Evolutionary conservation across 495 filamentous ascomycete genomes (phyloP).

Genomic region (Penicillium steckii): DNA sequence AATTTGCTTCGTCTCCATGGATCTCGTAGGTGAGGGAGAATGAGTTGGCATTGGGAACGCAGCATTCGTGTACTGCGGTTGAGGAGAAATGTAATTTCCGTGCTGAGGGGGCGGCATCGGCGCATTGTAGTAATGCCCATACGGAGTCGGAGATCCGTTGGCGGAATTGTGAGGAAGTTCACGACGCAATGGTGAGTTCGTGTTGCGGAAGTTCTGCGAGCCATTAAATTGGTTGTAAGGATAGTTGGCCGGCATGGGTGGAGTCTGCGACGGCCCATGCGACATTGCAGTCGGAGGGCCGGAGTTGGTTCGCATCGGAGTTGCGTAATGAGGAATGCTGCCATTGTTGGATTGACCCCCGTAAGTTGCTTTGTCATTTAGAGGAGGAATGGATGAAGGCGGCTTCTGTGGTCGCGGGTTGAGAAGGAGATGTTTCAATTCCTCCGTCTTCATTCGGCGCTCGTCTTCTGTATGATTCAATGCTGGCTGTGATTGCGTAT

Average conservation of each 20-base stretch:
- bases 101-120: neutral
- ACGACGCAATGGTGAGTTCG: conserved; percentile 25
- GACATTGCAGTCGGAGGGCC: conserved; percentile 32
- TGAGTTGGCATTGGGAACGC: conserved; percentile 23
- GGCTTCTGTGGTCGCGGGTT: conserved; percentile 45
- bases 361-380: conserved; percentile 11
- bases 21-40: conserved; percentile 25
- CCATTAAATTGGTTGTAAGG: conserved; percentile 14
- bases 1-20: conserved; percentile 44
- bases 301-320: conserved; percentile 36
- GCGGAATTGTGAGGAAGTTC: conserved; percentile 20
- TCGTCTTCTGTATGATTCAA: conserved; percentile 35
- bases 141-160: conserved; percentile 8
- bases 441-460: conserved; percentile 43
- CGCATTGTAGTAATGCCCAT: conserved; percentile 3
- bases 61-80: conserved; percentile 21
- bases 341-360: conserved; percentile 16
- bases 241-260: neutral
- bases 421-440: conserved; percentile 47
- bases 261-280: conserved; percentile 8
- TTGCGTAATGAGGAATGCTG: conserved; percentile 35
- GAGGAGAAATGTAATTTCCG: conserved; percentile 20
- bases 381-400: conserved; percentile 26
- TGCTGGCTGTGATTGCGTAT: conserved; percentile 15
- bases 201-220: conserved; percentile 14